These are phyloP conservation scores for Pythium volutum DNA, from an alignment of 352 stramenopile genomes.

Conservation along the genomic window DNA sequence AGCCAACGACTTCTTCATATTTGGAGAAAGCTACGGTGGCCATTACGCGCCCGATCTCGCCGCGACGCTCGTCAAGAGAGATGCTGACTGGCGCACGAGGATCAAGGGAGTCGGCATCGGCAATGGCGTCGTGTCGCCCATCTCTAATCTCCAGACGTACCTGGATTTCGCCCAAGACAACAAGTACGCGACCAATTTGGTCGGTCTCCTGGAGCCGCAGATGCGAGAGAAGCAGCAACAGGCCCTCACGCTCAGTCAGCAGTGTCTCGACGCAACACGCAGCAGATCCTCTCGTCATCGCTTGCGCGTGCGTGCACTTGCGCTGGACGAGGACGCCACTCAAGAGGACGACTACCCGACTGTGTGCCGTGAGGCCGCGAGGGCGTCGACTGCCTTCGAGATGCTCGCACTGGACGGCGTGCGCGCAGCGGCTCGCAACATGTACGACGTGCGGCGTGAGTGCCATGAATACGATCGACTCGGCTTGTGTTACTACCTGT, in stretches of 20 bases:
- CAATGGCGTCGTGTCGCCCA: slow-evolving; percentile 69
- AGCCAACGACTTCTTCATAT: slow-evolving; percentile 87
- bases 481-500: slow-evolving; percentile 64
- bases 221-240: not conserved
- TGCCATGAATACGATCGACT: slow-evolving; percentile 51
- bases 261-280: slow-evolving; percentile 1
- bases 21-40: slow-evolving; percentile 94
- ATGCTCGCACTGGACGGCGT: slow-evolving; percentile 17
- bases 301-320: slow-evolving; percentile 11
- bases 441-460: slow-evolving; percentile 62
- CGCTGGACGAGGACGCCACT: not conserved
- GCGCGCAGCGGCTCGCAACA: slow-evolving; percentile 36
- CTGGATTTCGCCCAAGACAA: slow-evolving; percentile 48
- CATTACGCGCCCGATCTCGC: slow-evolving; percentile 94
- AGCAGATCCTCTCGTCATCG: not conserved
- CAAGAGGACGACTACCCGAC: slow-evolving; percentile 1
- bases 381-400: slow-evolving; percentile 20
- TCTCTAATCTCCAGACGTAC: slow-evolving; percentile 42
- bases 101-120: slow-evolving; percentile 87
- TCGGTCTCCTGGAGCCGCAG: slow-evolving; percentile 13
- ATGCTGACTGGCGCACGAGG: slow-evolving; percentile 26
- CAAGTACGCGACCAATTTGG: slow-evolving; percentile 39
- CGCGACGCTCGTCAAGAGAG: slow-evolving; percentile 55
- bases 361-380: slow-evolving; percentile 28
- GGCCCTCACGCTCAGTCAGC: slow-evolving; percentile 1